Base-by-base conservation (phyloP, 805 yeast genomes). In the Zygoascus flipseniorum region DNA sequence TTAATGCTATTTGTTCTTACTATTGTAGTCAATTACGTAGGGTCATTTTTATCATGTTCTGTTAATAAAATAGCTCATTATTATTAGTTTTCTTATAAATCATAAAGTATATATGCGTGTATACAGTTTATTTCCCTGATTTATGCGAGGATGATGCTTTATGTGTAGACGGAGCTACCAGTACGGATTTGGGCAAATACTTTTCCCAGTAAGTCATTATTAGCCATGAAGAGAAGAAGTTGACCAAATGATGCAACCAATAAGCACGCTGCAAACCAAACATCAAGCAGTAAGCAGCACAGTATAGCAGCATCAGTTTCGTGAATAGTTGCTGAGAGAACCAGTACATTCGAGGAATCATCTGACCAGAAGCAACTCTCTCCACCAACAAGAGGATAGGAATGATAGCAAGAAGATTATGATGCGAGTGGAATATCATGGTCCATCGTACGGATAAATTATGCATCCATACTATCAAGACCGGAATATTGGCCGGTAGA, bases 241-340 rank as follows among this genome's bases (percentile, higher is more conserved):
- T 89, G 52, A 85, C 76, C 50, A 89, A 67, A 64, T 86, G 86
- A 61, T 89, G 93, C 47, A 89, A 70, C 86, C 90, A 87, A 67
- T 79, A 90, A n/a, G 92, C 75, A 62, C 88, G 86, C 63, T 90
- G 77, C 5, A 85, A 75, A 1, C 97, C 97, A 68, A 82, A 88
- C 9, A 88, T 62, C 52, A 86, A 66, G 44, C 85, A 71, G 68
- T 86, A 89, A 41, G 79, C 63, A 1, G 80, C 74, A 57, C 81
- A 72, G 65, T 85, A 86, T 0, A 64, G 63, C 45, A 84, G 61
- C 13, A 80, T 60, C 2, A 68, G 55, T 14, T 66, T 65, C 1
- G 77, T 72, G 68, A 41, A 26, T 26, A 52, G 19, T 50, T 52
- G 52, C 43, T 55, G 57, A 18, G 55, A 26, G 5, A 46, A 39